Evolutionary conservation across 176 grass and related monocot genomes (phyloP), one percentile per base, ranked within the genome.

Genomic region (Rhynchospora pubera): DNA sequence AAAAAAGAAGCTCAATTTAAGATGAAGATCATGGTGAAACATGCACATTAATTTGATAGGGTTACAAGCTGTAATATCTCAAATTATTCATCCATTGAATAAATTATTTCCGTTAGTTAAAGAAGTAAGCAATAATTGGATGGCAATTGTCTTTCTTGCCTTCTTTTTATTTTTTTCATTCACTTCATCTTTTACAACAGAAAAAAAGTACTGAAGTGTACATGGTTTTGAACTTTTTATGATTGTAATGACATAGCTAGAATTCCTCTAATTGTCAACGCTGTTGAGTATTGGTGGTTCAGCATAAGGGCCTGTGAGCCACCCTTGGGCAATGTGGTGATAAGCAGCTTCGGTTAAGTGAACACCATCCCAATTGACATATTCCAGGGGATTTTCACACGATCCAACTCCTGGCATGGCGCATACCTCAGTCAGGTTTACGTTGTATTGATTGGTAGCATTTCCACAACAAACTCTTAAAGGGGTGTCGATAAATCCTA

Each of bases 401-500:
- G 77, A 57, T 16, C 77, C 32, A 21, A 62, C 19, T 15, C 53
- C 77, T n/a, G 51, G 51, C 77, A 80, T 80, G 21, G 14, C 77
- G 24, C 77, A 80, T 57, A 57, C 8, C 34, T 13, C 12, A 8
- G 12, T 18, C 16, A 5, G 16, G 55, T 80, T 10, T 9, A 80
- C 12, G 52, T 80, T 80, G 22, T 80, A 80, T 22, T 80, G 28
- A 19, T 62, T 47, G 7, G 39, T 23, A 7, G 42, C 77, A 0
- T 57, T 62, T 62, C 52, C 77, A 48, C 77, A 80, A 16, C 77
- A 80, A 80, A 10, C 11, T 62, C 53, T 86, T 77, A 82, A 82
- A 47, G 85, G n/a, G 22, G 80, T 84, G 26, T 21, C 55, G 0
- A 6, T 86, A 21, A 93, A 86, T 63, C 88, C 88, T 93, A 51